Evolutionary conservation across 1,284 basidiomycete genomes (phyloP).

Genomic region (Leccinum griseonigrum): DNA sequence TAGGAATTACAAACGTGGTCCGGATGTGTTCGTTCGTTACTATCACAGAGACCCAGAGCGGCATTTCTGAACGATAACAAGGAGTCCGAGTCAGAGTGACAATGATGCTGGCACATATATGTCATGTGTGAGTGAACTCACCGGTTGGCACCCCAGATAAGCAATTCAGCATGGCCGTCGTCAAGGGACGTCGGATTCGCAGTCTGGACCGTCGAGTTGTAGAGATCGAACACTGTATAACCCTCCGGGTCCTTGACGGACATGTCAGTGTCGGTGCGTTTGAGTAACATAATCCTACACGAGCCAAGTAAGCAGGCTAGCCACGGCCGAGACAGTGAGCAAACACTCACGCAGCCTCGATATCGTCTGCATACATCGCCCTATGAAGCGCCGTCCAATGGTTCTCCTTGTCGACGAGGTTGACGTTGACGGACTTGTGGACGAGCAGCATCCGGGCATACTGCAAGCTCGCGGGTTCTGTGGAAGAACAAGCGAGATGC

Average conservation of each 20-base stretch:
- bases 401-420: slow-evolving; percentile 80
- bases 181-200: slow-evolving; percentile 56
- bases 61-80: slow-evolving; percentile 58
- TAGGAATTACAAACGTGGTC: slow-evolving; percentile 70
- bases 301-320: slow-evolving; percentile 4
- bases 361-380: slow-evolving; percentile 85
- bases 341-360: slow-evolving; percentile 64
- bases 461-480: slow-evolving; percentile 64
- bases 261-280: slow-evolving; percentile 72
- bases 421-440: slow-evolving; percentile 79
- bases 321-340: neutral
- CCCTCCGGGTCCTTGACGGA: slow-evolving; percentile 86
- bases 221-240: slow-evolving; percentile 91
- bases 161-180: slow-evolving; percentile 57
- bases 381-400: slow-evolving; percentile 93
- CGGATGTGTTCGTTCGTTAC: slow-evolving; percentile 76
- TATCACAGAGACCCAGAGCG: slow-evolving; percentile 80
- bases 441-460: slow-evolving; percentile 82
- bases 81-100: neutral
- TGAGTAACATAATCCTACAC: slow-evolving; percentile 69
- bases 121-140: slow-evolving; percentile 29
- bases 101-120: no score
- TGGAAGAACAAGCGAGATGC: slow-evolving; percentile 74
- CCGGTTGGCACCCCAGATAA: slow-evolving; percentile 92
- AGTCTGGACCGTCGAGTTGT: slow-evolving; percentile 84